Conservation (phyloP, 441 rosid species). For the Syzygium syzygioides region DNA sequence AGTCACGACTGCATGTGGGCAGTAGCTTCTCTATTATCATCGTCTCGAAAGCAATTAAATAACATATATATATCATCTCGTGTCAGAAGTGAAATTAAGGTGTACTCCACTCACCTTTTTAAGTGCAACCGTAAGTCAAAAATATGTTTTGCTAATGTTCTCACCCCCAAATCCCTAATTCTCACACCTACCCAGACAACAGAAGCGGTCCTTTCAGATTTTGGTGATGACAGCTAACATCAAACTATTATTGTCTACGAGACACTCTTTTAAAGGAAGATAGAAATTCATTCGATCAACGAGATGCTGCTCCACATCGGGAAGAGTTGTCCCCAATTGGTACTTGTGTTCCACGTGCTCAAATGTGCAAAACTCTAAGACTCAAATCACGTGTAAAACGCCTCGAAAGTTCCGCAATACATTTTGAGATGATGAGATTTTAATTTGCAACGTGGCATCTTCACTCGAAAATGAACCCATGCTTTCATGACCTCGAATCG, state of each 20-base stretch:
- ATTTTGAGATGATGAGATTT: not conserved
- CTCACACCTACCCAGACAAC: not conserved
- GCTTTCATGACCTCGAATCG: not conserved
- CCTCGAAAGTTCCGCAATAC: not conserved
- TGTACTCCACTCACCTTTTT: not conserved
- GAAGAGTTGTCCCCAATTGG: not conserved
- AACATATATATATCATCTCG: not conserved
- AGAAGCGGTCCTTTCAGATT: not conserved
- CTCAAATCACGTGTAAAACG: not conserved
- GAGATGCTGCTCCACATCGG: not conserved
- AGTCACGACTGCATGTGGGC: not conserved
- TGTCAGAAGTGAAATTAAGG: not conserved
- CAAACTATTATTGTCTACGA: not conserved
- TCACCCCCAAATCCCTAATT: not conserved
- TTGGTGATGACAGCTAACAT: not conserved
- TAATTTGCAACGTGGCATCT: not conserved
- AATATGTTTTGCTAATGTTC: not conserved
- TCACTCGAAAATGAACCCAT: not conserved
- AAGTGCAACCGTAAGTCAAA: not conserved
- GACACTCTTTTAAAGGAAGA: not conserved
- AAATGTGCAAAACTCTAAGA: not conserved
- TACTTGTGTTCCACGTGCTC: not conserved
- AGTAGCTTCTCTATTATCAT: not conserved
- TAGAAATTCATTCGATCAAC: not conserved
- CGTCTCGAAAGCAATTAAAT: not conserved